phyloP scores from a whole-genome alignment of 257 asterid genomes.

The Solanum etuberosum region DNA sequence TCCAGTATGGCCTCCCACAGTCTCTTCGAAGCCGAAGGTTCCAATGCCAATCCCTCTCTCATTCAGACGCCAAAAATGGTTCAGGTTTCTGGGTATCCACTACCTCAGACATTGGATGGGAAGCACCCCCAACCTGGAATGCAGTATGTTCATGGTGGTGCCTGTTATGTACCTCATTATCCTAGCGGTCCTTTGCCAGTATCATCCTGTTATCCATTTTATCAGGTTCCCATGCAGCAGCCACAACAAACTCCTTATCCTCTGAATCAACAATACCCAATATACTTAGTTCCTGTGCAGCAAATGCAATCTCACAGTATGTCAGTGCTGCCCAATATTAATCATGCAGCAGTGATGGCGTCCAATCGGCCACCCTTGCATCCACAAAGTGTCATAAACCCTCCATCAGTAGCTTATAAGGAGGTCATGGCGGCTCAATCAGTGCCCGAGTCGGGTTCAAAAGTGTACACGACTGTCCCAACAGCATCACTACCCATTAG shows the following conservation, averaged over 20 bases:
- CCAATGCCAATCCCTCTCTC: constrained; percentile 21
- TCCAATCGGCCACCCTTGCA: constrained; percentile 34
- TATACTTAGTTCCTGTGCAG: constrained; percentile 42
- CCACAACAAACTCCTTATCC: constrained; percentile 31
- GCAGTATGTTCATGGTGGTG: constrained; percentile 45
- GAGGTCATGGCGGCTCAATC: constrained; percentile 30
- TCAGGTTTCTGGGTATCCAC: constrained; percentile 36
- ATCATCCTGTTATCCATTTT: constrained; percentile 51
- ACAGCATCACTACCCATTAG: constrained; percentile 17
- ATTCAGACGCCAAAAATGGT: constrained; percentile 21
- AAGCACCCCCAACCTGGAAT: constrained; percentile 36
- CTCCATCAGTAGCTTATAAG: constrained; percentile 25
- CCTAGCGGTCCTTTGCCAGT: constrained; percentile 27
- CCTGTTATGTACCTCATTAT: constrained; percentile 46
- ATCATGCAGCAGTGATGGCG: constrained; percentile 17
- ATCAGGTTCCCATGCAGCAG: constrained; percentile 53
- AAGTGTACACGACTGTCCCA: constrained; percentile 15
- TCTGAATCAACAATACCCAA: constrained; percentile 49
- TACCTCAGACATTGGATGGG: constrained; percentile 41
- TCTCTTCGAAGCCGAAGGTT: constrained; percentile 17
- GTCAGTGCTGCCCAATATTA: constrained; percentile 23
- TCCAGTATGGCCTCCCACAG: constrained; percentile 27
- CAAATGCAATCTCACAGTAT: constrained; percentile 43
- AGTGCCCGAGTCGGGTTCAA: constrained; percentile 28
- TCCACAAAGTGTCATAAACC: constrained; percentile 25